phyloP scores from a whole-genome alignment of 345 rosid species.

The Eucalyptus dawsonii region DNA sequence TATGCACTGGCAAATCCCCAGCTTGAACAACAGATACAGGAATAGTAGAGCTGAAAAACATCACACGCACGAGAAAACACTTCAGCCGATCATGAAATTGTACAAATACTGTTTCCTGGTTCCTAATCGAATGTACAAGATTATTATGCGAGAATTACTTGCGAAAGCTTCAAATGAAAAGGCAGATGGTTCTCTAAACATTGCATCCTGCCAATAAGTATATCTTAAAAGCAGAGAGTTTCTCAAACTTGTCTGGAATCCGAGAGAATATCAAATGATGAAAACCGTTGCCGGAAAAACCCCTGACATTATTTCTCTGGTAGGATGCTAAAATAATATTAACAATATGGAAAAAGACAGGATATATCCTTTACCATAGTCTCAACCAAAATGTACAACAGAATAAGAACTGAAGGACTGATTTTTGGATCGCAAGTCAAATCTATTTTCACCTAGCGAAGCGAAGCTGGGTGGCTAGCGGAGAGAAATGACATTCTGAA shows the following conservation, averaged over 20 bases:
- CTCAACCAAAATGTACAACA: neutral
- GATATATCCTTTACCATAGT: no score
- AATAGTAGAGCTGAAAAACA: slow-evolving; percentile 41
- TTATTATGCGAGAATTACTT: neutral
- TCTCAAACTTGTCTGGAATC: neutral
- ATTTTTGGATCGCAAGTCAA: no score
- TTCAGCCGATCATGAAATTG: neutral
- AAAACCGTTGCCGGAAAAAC: neutral
- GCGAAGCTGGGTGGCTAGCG: neutral
- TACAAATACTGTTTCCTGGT: neutral
- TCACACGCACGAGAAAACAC: neutral
- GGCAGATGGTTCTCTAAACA: neutral
- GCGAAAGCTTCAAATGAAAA: neutral
- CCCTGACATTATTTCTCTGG: neutral
- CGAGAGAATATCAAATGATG: neutral
- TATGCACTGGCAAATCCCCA: slow-evolving; percentile 67
- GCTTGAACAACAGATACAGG: slow-evolving; percentile 48
- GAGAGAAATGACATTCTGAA: neutral
- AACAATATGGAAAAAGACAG: neutral
- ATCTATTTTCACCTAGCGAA: neutral
- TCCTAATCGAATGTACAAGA: neutral
- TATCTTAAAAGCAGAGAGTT: neutral
- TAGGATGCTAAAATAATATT: neutral
- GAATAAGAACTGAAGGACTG: neutral
- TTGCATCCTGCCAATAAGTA: neutral